Evolutionary conservation across 2,329 filamentous ascomycete species (phyloP), one percentile per base, ranked within the genome.

Genomic region (Fusarium haematococcum): DNA sequence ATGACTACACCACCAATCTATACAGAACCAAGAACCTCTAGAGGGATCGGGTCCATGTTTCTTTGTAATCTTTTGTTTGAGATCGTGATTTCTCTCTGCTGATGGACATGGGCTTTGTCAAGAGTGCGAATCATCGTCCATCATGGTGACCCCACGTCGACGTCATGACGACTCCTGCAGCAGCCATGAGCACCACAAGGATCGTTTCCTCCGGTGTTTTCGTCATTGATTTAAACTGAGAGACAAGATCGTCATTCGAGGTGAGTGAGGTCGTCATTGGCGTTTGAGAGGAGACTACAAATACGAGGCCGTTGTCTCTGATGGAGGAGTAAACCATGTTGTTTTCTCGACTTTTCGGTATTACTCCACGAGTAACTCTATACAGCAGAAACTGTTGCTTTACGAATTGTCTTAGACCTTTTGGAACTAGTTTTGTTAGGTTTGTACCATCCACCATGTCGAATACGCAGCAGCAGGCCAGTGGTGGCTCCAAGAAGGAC

Each of bases 131-230:
- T 70, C 66, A 74, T 61, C 7, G n/a, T 59, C 33, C 69, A 75
- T 75, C 62, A 75, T 73, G 45, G n/a, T 75, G 65, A 75, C 72
- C 63, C 71, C 72, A 70, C 72, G 72, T 75, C 72, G 72, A 75
- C 72, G 72, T 75, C 72, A 75, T 75, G 65, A 69, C 37, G 52
- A 39, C 16, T 48, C 4, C 14, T 50, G 59, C 43, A 50, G 30
- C 59, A 35, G 27, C 7, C 4, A 52, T 52, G 48, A 52, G 43
- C 72, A 48, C 9, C 23, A 48, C 9, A 48, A 48, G 72, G 71
- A 75, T 67, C 37, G n/a, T 65, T 74, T 75, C 41, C 72, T 74
- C 72, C 71, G 72, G 33, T 1, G 27, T n/a, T 74, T 75, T 75
- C 73, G 73, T 75, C 73, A 75, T 75, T 45, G 73, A 74, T 14